Conservation (phyloP, 306 rosid species). For the Rosa persica region DNA sequence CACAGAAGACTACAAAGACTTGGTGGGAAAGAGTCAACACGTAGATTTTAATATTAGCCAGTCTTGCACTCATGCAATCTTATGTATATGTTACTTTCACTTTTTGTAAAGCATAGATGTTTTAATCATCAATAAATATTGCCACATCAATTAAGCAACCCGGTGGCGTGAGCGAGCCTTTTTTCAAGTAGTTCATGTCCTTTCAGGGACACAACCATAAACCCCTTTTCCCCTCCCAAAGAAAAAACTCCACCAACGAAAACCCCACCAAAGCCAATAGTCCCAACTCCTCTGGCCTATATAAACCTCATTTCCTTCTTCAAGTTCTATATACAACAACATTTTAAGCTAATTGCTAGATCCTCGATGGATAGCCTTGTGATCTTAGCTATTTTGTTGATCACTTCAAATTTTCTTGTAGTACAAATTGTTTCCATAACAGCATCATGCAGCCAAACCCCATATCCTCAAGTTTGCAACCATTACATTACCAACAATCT, state of each 20-base stretch:
- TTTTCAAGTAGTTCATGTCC: conserved; percentile 7
- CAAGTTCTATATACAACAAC: conserved; percentile 7
- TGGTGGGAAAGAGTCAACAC: background rate
- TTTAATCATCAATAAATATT: background rate
- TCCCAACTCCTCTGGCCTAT: conserved; percentile 26
- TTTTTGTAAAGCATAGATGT: background rate
- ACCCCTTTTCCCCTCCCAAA: background rate
- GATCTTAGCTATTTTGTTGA: conserved; percentile 23
- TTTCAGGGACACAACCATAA: background rate
- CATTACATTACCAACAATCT: conserved; percentile 42
- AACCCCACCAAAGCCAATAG: background rate
- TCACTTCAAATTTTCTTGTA: conserved; percentile 32
- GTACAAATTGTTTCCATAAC: conserved; percentile 24
- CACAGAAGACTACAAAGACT: background rate
- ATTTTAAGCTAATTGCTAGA: background rate
- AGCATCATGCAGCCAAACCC: conserved; percentile 68
- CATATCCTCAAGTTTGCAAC: conserved; percentile 60
- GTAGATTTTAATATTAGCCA: background rate
- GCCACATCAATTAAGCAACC: background rate
- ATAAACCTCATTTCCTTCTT: conserved; percentile 22
- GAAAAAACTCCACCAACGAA: background rate
- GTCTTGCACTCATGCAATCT: background rate
- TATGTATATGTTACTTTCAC: background rate
- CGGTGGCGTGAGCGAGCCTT: background rate
- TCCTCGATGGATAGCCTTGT: conserved; percentile 38